Evolutionary conservation across 176 grass and related monocot species (phyloP), one percentile per base, ranked within the genome.

Genomic region (Oryza meridionalis): DNA sequence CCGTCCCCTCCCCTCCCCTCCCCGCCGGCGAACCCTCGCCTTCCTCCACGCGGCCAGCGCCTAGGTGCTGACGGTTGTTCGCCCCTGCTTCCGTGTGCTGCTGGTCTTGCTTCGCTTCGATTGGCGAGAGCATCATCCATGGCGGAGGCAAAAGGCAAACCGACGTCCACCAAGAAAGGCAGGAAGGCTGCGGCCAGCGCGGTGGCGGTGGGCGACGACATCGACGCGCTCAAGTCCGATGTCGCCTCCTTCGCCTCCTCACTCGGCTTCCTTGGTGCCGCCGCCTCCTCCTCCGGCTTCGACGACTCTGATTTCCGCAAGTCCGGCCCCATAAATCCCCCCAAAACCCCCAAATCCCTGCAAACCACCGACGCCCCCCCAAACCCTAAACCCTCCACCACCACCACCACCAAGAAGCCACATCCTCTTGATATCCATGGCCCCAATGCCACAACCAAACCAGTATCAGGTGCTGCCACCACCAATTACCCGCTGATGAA

Each of bases 301-400:
- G 91, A 95, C 67, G 96, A 98, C n/a, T 92, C 96, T 37, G 93
- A 95, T 44, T 95, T 98, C 76, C 89, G 93, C 69, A 98, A 90
- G 86, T 80, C 90, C 14, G 92, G 87, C 31, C 84, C 85, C 25
- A 67, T 92, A 40, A 92, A 87, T 64, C 77, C 96, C 25, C 38
- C 66, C 27, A 87, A 94, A 11, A 37, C 69, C 3, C 4, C 82
- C 1, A 80, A 76, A 27, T 58, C 70, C 21, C 42, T 40, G 15
- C 24, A 91, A 80, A 75, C 24, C 44, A 12, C 64, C 63, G 71
- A 73, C 46, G 31, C 19, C 11, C 37, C 79, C 63, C 25, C 72
- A 50, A 69, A 43, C 19, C 78, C 86, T 24, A 91, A 68, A 16
- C 58, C 81, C 32, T 42, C 42, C 7, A 9, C 38, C 38, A 40